Conservation (phyloP, 352 stramenopile species). For the Phytopythium vexans region DNA sequence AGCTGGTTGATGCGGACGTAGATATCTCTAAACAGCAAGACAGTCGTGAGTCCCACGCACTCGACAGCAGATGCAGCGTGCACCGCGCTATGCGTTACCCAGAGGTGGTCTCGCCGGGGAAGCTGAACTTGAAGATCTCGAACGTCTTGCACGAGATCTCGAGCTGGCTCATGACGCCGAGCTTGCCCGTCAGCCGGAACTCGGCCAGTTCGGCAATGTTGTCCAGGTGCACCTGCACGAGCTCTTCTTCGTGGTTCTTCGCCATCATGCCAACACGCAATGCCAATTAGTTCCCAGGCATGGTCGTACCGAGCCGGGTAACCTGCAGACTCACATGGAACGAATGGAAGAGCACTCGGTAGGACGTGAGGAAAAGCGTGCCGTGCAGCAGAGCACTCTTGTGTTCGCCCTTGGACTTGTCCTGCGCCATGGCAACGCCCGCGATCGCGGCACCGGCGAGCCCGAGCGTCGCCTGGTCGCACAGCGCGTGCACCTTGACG, state of each 20-base stretch:
- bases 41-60: not conserved
- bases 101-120: slow-evolving; percentile 56
- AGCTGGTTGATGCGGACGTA: slow-evolving; percentile 70
- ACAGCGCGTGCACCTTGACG: slow-evolving; percentile 71
- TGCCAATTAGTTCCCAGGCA: not conserved
- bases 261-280: slow-evolving; percentile 2
- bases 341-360: slow-evolving; percentile 66
- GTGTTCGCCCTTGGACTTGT: slow-evolving; percentile 10
- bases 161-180: slow-evolving; percentile 54
- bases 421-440: slow-evolving; percentile 3
- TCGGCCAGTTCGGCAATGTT: slow-evolving; percentile 79
- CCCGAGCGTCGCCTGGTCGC: slow-evolving; percentile 47
- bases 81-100: slow-evolving; percentile 21
- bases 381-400: slow-evolving; percentile 36
- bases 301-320: not conserved
- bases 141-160: slow-evolving; percentile 89
- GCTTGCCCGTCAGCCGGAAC: slow-evolving; percentile 36
- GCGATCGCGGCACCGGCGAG: slow-evolving; percentile 26
- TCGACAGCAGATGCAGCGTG: not conserved
- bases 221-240: slow-evolving; percentile 67
- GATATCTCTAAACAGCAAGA: slow-evolving; percentile 28
- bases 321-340: slow-evolving; percentile 46
- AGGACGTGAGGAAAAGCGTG: slow-evolving; percentile 75
- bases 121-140: slow-evolving; percentile 76
- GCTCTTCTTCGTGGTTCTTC: slow-evolving; percentile 32